Evolutionary conservation across 208 protist species (phyloP).

Genomic region (Trypanosoma boissoni): DNA sequence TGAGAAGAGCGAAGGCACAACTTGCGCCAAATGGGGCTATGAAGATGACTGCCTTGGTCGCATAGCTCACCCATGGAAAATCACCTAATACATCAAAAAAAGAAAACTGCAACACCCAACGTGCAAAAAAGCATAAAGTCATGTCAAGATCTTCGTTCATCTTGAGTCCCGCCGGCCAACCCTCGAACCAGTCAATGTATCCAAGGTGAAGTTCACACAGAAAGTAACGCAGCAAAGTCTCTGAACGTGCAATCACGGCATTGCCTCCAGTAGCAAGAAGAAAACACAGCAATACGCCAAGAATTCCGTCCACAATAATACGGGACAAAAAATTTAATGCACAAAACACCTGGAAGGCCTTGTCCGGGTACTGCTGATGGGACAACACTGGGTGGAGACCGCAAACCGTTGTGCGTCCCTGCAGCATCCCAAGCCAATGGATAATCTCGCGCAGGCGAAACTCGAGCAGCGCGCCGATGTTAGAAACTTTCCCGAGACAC

Average conservation of each 20-base stretch:
- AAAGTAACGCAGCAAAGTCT: slow-evolving; percentile 44
- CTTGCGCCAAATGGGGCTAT: slow-evolving; percentile 82
- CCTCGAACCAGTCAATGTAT: slow-evolving; percentile 92
- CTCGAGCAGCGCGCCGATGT: slow-evolving; percentile 34
- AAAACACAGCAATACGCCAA: slow-evolving; percentile 51
- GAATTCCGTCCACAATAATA: slow-evolving; percentile 58
- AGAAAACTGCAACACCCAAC: slow-evolving; percentile 50
- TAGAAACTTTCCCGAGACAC: slow-evolving; percentile 33
- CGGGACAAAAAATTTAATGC: slow-evolving; percentile 52
- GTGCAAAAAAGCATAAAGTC: slow-evolving; percentile 78
- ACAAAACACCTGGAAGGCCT: slow-evolving; percentile 46
- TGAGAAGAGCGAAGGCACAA: slow-evolving; percentile 57
- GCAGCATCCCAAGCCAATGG: slow-evolving; percentile 57
- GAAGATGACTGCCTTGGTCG: slow-evolving; percentile 50
- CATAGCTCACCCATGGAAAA: slow-evolving; percentile 59
- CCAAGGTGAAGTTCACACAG: slow-evolving; percentile 74
- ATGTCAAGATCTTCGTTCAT: slow-evolving; percentile 91
- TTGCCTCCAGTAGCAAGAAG: slow-evolving; percentile 45
- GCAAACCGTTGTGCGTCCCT: slow-evolving; percentile 47
- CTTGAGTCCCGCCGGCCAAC: slow-evolving; percentile 93
- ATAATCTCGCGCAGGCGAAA: slow-evolving; percentile 56
- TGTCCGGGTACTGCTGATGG: slow-evolving; percentile 35
- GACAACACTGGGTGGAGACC: slow-evolving; percentile 77
- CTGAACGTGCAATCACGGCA: slow-evolving; percentile 34
- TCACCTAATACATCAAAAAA: slow-evolving; percentile 50